Evolutionary conservation across 306 rosid genomes (phyloP).

Genomic region (Comarum palustre): DNA sequence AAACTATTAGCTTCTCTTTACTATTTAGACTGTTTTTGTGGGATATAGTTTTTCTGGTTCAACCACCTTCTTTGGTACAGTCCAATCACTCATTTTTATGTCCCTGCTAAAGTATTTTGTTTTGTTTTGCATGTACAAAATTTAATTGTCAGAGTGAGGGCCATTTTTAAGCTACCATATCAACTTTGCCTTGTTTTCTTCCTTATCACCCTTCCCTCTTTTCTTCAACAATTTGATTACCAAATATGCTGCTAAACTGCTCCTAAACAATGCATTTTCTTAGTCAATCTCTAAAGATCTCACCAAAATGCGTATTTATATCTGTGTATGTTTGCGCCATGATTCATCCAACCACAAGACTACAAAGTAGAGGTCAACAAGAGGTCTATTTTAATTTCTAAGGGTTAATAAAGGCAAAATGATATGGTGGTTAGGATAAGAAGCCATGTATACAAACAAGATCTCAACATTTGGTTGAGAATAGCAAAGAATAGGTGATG

Average conservation of each 20-base stretch:
- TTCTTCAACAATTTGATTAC: conserved; percentile 1
- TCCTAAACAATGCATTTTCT: background rate
- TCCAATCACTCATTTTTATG: too few relatives aligned
- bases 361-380: background rate
- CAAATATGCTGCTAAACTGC: background rate
- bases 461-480: background rate
- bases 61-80: too few relatives aligned
- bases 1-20: background rate
- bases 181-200: background rate
- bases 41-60: background rate
- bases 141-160: background rate
- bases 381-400: background rate
- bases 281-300: too few relatives aligned
- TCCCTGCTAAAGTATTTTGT: background rate
- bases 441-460: conserved; percentile 5
- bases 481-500: background rate
- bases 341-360: background rate
- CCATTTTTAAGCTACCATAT: conserved; percentile 10
- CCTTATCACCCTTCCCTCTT: background rate
- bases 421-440: background rate
- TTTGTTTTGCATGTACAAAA: background rate
- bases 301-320: background rate
- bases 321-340: background rate
- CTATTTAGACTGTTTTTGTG: background rate
- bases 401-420: background rate